A percentile compares a stretch with the other conserved stretches of the same genome.
phyloP scores from a whole-genome alignment of 2,329 filamentous ascomycete species.

The Aspergillus niger region DNA sequence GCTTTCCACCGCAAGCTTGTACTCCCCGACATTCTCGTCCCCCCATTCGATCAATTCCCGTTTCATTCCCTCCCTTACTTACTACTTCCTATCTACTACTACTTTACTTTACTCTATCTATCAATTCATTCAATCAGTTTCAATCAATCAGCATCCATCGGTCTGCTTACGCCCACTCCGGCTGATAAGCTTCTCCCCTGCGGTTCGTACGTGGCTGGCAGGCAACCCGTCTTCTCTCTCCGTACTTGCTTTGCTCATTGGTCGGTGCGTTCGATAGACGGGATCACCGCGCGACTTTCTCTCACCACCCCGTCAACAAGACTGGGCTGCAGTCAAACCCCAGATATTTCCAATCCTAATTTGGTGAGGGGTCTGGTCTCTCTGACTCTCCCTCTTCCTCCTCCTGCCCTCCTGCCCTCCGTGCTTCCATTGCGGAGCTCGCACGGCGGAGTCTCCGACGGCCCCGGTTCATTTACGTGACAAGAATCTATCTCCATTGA shows the following conservation, averaged over 20 bases:
- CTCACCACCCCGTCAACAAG: not conserved
- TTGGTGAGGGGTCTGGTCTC: conserved; percentile 12
- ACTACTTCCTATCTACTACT: not conserved
- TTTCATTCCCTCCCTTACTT: not conserved
- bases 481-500: conserved; percentile 12
- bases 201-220: conserved; percentile 23
- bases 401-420: conserved; percentile 2
- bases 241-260: conserved; percentile 15
- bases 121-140: not conserved
- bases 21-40: conserved; percentile 15
- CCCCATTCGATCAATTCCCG: too few relatives aligned
- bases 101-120: not conserved
- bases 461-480: conserved; percentile 23
- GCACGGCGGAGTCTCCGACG: conserved; percentile 13
- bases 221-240: conserved; percentile 1
- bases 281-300: conserved; percentile 13
- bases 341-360: conserved; percentile 11
- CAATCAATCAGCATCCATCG: not conserved
- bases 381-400: conserved; percentile 8
- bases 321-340: conserved; percentile 7
- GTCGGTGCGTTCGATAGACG: conserved; percentile 17
- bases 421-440: conserved; percentile 13
- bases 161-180: not conserved
- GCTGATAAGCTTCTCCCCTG: conserved; percentile 31
- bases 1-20: not conserved